Base-by-base conservation (phyloP, 306 rosid genomes). In the Quercus dentata region DNA sequence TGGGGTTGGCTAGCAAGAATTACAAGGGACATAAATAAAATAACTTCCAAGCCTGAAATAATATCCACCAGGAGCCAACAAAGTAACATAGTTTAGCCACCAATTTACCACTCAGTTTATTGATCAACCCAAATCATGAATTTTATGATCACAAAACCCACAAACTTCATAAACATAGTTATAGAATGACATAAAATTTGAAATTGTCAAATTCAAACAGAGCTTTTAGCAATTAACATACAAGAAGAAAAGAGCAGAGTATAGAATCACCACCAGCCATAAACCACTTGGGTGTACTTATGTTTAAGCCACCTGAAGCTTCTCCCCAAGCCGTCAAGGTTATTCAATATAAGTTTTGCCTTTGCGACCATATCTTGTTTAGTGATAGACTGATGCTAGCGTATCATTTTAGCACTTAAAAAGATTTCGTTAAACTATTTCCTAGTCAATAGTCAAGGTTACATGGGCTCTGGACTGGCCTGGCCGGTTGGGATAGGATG, bases 241-340 rank as follows among this genome's bases (percentile, higher is more conserved):
- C 62, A 76, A 2, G 41, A 25, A 44, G 7, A 25, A 49, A 58
- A 17, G 5, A 10, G 52, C 27, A 73, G 65, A 55, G 27, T 25
- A 25, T 25, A 25, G 56, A 67, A 67, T 76, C 84, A 83, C 89
- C 87, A 89, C 94, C 91, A 89, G 27, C 95, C 93, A 84, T 94
- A 86, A 72, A 94, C 65, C 46, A 92, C 92, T 46, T 83, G 87
- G 3, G 94, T 86, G 82, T 89, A 95, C 86, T 82, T 92, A 56
- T 89, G 81, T 82, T 95, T 95, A 33, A 95, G 87, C 99, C 99
- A 95, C 88, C 92, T 86, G 83, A 92, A 89, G 83, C 99, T 91
- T 78, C 90, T 95, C 65, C 93, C 86, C 64, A 95, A 76, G 57
- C 27, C 2, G 35, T 31, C 35, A 31, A 4, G 35, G 1, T 1